phyloP scores from a whole-genome alignment of 2,329 filamentous ascomycete species.

The Sclerotinia nivalis region DNA sequence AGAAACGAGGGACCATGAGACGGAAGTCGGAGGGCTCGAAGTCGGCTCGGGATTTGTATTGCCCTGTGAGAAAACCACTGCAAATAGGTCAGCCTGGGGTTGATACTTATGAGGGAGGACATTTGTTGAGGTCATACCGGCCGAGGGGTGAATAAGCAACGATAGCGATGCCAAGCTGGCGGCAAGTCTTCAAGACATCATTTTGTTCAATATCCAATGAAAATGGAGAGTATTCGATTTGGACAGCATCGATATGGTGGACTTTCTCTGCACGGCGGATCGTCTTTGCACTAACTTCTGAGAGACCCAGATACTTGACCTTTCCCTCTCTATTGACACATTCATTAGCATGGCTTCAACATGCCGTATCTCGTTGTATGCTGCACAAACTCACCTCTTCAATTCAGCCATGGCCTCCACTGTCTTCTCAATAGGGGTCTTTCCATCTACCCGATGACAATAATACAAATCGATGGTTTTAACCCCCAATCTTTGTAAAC shows the following conservation, averaged over 20 bases:
- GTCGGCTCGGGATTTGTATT: slow-evolving; percentile 49
- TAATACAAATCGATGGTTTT: slow-evolving; percentile 44
- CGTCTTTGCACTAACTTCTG: slow-evolving; percentile 51
- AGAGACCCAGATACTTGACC: slow-evolving; percentile 58
- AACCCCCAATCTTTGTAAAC: slow-evolving; percentile 45
- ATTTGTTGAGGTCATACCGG: slow-evolving; percentile 27
- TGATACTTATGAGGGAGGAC: background rate
- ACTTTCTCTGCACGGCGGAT: slow-evolving; percentile 54
- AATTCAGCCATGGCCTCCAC: slow-evolving; percentile 46
- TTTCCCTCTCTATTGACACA: slow-evolving; percentile 48
- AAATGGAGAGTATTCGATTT: slow-evolving; percentile 57
- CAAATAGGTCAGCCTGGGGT: background rate
- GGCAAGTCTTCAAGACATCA: slow-evolving; percentile 53
- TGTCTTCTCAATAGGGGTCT: slow-evolving; percentile 48
- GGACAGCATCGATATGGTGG: slow-evolving; percentile 51
- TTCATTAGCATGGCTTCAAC: slow-evolving; percentile 22
- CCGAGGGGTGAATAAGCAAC: slow-evolving; percentile 62
- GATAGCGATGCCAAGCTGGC: slow-evolving; percentile 57
- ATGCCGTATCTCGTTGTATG: background rate
- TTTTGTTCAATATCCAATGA: slow-evolving; percentile 59
- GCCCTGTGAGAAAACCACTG: slow-evolving; percentile 56
- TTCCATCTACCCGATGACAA: slow-evolving; percentile 42
- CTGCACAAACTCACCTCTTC: slow-evolving; percentile 35
- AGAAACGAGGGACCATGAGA: slow-evolving; percentile 47
- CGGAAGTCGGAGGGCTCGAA: slow-evolving; percentile 53